phyloP scores from a whole-genome alignment of 345 rosid genomes.

The Eucalyptus caleyi region DNA sequence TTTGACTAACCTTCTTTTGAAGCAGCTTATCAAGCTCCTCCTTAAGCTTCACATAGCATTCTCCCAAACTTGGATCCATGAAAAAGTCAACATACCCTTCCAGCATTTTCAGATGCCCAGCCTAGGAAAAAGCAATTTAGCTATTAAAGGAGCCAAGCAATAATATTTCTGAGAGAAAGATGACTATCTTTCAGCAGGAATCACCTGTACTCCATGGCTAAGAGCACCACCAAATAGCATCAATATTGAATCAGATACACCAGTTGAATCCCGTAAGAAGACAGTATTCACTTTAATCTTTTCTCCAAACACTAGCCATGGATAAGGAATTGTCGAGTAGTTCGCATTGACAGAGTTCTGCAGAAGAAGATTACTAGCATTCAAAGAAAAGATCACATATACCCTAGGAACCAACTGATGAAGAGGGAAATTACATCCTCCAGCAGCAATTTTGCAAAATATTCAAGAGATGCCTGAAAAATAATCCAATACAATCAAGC shows the following conservation, averaged over 20 bases:
- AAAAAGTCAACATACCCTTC: slow-evolving; percentile 87
- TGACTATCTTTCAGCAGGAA: not conserved
- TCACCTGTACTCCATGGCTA: slow-evolving; percentile 62
- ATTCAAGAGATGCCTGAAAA: not conserved
- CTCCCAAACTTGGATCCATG: slow-evolving; percentile 88
- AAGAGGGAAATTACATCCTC: not conserved
- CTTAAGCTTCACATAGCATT: slow-evolving; percentile 69
- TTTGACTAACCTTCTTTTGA: slow-evolving; percentile 47
- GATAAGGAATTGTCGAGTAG: slow-evolving; percentile 76
- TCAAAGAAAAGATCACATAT: not conserved
- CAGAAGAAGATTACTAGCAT: not conserved
- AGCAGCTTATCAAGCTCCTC: slow-evolving; percentile 74
- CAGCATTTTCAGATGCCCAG: slow-evolving; percentile 93
- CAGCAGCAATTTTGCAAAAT: not conserved
- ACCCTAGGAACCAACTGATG: not conserved
- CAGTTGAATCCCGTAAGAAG: slow-evolving; percentile 93
- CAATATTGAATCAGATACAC: slow-evolving; percentile 86
- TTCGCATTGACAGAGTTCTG: slow-evolving; percentile 98
- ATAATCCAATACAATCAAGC: not conserved
- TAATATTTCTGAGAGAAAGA: not conserved
- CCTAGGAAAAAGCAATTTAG: slow-evolving; percentile 19
- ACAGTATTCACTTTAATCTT: slow-evolving; percentile 90
- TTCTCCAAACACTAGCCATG: slow-evolving; percentile 97
- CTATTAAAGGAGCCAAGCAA: not conserved
- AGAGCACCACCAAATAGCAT: slow-evolving; percentile 84